Evolutionary conservation across 2,329 filamentous ascomycete genomes (phyloP), one percentile per base, ranked within the genome.

Genomic region (Cladobotryum protrusum): DNA sequence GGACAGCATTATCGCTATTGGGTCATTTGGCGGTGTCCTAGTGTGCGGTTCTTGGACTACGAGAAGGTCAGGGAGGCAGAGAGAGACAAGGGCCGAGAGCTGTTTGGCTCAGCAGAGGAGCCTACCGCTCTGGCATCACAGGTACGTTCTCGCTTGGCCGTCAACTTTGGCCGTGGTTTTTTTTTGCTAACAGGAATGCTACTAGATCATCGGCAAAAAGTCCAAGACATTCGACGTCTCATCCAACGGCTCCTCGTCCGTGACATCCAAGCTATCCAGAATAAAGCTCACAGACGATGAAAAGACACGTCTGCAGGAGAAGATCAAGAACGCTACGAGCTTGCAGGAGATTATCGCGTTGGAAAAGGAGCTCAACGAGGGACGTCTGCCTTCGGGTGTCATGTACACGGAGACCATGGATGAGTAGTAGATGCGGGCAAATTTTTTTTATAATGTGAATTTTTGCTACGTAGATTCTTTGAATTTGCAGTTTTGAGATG

Each of bases 291-390:
- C 91, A 4, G 89, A 92, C 35, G 84, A 84, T 63, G 93, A 99
- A 78, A 87, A 86, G 74, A 86, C 86, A 75, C 81, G 82, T 56
- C 81, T 97, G 54, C 85, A 95, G 70, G 85, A 89, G 62, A 78
- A 92, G 72, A 95, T 99, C 67, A 83, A 83, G 69, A 89, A 88
- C 62, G 92, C 93, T 5, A 90, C 86, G 67, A 95, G 86, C 63
- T 67, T 99, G 62, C 86, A 90, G 59, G 93, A 97, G 72, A 95
- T 99, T 64, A 85, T 89, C 50, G 79, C 82, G 58, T 68, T 99
- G 64, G 93, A 99, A 74, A 95, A 92, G 74, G 89, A 93, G 68
- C 72, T 97, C 57, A 87, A 88, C 55, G 92, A 97, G 67, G 93
- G 93, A 2, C 77, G 87, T 62, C 77, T 97, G 67, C 92, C 92